phyloP scores from a whole-genome alignment of 805 yeast genomes.

The Candida tibetensis region DNA sequence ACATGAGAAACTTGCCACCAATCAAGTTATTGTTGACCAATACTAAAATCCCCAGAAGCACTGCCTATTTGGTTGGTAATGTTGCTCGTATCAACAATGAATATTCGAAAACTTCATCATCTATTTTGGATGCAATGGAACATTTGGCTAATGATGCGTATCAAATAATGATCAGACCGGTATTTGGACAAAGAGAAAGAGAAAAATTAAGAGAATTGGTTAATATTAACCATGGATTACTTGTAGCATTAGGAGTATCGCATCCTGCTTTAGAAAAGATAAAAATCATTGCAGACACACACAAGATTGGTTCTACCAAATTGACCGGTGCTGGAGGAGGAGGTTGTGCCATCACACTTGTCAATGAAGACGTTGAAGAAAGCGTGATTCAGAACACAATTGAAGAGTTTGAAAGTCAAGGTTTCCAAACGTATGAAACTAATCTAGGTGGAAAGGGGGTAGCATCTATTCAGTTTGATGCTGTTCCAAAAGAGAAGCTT shows the following conservation, averaged over 20 bases:
- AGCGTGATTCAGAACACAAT: conserved; percentile 36
- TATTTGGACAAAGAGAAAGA: conserved; percentile 40
- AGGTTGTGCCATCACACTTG: conserved; percentile 91
- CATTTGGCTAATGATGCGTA: conserved; percentile 71
- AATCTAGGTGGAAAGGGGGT: conserved; percentile 89
- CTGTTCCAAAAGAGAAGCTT: conserved; percentile 11
- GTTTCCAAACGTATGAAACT: conserved; percentile 76
- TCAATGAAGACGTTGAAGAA: conserved; percentile 45
- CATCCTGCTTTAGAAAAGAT: conserved; percentile 87
- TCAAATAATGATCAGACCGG: conserved; percentile 54
- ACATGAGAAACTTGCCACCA: conserved; percentile 72
- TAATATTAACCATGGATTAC: conserved; percentile 80
- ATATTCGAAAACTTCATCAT: conserved; percentile 53
- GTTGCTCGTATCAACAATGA: conserved; percentile 57
- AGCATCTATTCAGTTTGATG: conserved; percentile 42
- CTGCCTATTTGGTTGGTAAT: conserved; percentile 76
- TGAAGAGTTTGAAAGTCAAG: conserved; percentile 38
- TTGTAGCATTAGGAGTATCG: conserved; percentile 84
- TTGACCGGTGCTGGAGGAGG: conserved; percentile 99
- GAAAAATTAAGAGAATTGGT: conserved; percentile 56
- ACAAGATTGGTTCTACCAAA: conserved; percentile 79
- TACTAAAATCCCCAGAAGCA: conserved; percentile 82
- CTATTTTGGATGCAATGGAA: conserved; percentile 75
- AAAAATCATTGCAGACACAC: conserved; percentile 59
- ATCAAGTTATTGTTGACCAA: conserved; percentile 75